Percentiles rank a stretch among this genome's conserved stretches.
Conservation (phyloP, 1,139 yeast species). For the Kodamaea sp. region DNA sequence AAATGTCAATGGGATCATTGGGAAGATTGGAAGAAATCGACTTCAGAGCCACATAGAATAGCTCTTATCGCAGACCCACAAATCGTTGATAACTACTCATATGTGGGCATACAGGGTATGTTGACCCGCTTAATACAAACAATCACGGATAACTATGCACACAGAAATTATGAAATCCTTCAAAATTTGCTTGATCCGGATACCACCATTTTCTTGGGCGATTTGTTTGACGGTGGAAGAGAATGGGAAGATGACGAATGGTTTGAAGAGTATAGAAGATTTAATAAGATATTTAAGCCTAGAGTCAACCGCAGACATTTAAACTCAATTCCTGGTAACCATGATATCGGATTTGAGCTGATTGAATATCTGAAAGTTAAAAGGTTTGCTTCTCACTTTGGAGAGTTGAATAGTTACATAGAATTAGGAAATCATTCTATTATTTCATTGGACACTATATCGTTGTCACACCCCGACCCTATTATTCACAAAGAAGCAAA, state of each 20-base stretch:
- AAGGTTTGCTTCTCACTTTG: constrained; percentile 71
- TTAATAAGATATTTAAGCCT: constrained; percentile 57
- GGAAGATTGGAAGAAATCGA: constrained; percentile 49
- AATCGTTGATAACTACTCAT: constrained; percentile 74
- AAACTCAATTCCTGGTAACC: constrained; percentile 83
- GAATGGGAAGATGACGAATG: constrained; percentile 69
- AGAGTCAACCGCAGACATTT: constrained; percentile 47
- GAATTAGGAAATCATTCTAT: constrained; percentile 73
- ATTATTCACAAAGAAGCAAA: constrained; percentile 22
- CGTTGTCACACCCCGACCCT: constrained; percentile 51
- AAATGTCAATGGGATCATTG: constrained; percentile 62
- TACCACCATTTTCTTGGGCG: constrained; percentile 78
- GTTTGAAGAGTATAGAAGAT: constrained; percentile 70
- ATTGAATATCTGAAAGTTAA: constrained; percentile 49
- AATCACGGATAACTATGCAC: constrained; percentile 71
- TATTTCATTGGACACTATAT: constrained; percentile 75
- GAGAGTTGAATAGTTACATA: constrained; percentile 56
- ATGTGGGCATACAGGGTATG: constrained; percentile 51
- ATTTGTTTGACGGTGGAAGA: constrained; percentile 91
- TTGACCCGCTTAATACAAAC: constrained; percentile 45
- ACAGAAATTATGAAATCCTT: constrained; percentile 66
- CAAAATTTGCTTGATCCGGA: constrained; percentile 67
- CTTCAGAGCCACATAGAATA: constrained; percentile 50
- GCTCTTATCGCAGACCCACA: constrained; percentile 91
- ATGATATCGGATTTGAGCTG: constrained; percentile 90